Evolutionary conservation across 2,329 filamentous ascomycete species (phyloP), one percentile per base, ranked within the genome.

Genomic region (Chrysoporthe deuterocubensis): DNA sequence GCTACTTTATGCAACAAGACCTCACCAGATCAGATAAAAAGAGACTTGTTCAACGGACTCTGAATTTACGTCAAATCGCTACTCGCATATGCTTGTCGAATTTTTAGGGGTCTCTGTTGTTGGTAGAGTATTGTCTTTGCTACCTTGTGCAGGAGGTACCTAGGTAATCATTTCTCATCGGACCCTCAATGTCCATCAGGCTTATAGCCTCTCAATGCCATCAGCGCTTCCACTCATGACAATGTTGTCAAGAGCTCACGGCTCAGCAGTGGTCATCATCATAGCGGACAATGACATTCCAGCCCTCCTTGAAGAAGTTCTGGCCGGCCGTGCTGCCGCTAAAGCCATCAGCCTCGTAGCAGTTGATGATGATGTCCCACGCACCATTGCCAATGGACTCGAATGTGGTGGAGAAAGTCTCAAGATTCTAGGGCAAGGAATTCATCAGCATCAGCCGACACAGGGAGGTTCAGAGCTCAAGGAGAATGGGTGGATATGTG

Each of bases 221-320:
- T 8, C 4, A 54, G 32, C 4, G 11, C 16, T 16, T 13, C 26
- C 26, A 3, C 21, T 54, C 11, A 13, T 32, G 37, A 40, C 37
- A 40, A 40, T 9, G 50, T 32, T 34, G 13, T 34, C 50, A 8
- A 14, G 26, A 1, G 6, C 14, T 11, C 9, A 32, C 21, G 32
- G 3, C 1, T 63, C 32, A 64, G 44, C 60, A 64, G 34, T 48
- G n/a, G 21, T 64, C 52, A 16, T 34, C 8, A 4, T 67, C 60
- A 14, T 50, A 48, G 18, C 16, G 44, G 42, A 67, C 60, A 43
- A 67, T 59, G 48, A 67, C 65, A 16, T 67, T 67, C 65, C 60
- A 67, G 5, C 42, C 48, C 21, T 48, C 61, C 13, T n/a, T 32
- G 34, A 65, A 48, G 52, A 67, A 59, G 60, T 64, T 64, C 26